Base-by-base conservation (phyloP, 768 basidiomycete species). In the Saitozyma podzolica region DNA sequence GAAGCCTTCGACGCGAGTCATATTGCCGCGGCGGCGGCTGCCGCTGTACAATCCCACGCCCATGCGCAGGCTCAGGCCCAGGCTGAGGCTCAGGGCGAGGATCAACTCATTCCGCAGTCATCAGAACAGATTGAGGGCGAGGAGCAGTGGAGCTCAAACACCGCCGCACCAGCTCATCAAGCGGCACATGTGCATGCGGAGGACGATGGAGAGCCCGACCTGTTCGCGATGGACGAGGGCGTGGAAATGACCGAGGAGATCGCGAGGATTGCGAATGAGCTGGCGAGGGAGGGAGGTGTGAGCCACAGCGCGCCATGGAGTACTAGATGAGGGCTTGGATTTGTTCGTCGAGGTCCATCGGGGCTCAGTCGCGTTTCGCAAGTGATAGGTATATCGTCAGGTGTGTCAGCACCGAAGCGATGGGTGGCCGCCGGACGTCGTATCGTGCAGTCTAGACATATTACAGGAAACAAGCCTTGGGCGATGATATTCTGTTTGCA, bases 191-290 rank as follows among this genome's bases (percentile, higher is more conserved):
- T 9, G 5, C n/a, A 40, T 9, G 58, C 9, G 9, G 49, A 14
- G 9, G 58, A 20, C 6, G 58, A 41, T 2, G 49, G 39, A 45
- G 13, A 11, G 20, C 19, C 17, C 5, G 53, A 41, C 37, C 40
- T 37, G 9, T 6, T 50, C 29, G 13, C 40, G 13, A 39, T 19
- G 16, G 43, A 40, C 4, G 57, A 58, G 8, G 40, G 39, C 3
- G 39, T 40, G n/a, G 42, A 41, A 40, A 53, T 60, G 52, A 60
- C 59, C 40, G 20, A 54, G 37, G 59, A 60, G 40, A 40, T 60
- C 13, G 37, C 37, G 40, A 42, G 40, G 51, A 39, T 60, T 9
- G 59, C 59, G 16, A 54, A 48, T 52, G 51, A 60, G 41, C 42
- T 60, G 37, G 50, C 57, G 9, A 49, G 47, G 57, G 40, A 29